Evolutionary conservation across 352 stramenopile species (phyloP).

Genomic region (Phytophthora pisi): DNA sequence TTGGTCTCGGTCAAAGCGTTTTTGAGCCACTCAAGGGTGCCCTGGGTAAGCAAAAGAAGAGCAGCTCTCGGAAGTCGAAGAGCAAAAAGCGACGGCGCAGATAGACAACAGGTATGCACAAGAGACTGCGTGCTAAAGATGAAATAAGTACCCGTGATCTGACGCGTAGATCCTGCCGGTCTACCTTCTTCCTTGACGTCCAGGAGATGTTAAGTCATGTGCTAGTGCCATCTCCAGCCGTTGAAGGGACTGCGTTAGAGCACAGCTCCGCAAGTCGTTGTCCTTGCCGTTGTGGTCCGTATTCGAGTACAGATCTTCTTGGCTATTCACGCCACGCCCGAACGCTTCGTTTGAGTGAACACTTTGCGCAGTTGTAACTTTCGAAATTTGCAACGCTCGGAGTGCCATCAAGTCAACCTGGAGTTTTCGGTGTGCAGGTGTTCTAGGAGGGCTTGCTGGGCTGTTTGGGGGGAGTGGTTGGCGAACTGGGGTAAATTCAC

Average conservation of each 20-base stretch:
- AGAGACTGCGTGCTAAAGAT: background rate
- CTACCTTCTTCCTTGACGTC: slow-evolving; percentile 11
- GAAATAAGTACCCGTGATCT: slow-evolving; percentile 21
- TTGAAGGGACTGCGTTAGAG: slow-evolving; percentile 18
- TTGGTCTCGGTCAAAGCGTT: slow-evolving; percentile 71
- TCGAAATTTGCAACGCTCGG: slow-evolving; percentile 29
- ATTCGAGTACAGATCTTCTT: slow-evolving; percentile 1
- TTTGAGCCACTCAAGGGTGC: slow-evolving; percentile 70
- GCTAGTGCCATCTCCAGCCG: slow-evolving; percentile 24
- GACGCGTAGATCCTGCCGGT: slow-evolving; percentile 6
- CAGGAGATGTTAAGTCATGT: slow-evolving; percentile 6
- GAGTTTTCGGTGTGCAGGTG: slow-evolving; percentile 16
- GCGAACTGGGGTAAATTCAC: background rate
- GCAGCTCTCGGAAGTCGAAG: slow-evolving; percentile 33
- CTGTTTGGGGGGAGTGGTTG: slow-evolving; percentile 5
- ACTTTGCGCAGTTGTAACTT: slow-evolving; percentile 3
- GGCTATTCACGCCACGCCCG: background rate
- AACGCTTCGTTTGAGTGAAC: background rate
- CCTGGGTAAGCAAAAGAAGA: slow-evolving; percentile 48
- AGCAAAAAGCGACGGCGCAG: slow-evolving; percentile 60
- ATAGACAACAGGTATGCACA: slow-evolving; percentile 16
- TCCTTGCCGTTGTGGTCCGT: slow-evolving; percentile 1
- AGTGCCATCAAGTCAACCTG: slow-evolving; percentile 30
- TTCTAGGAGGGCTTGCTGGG: slow-evolving; percentile 8
- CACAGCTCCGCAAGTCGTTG: slow-evolving; percentile 8